These are phyloP conservation scores for Zymoseptoria passerinii DNA, from an alignment of 2,329 filamentous ascomycete genomes.

Conservation along the genomic window DNA sequence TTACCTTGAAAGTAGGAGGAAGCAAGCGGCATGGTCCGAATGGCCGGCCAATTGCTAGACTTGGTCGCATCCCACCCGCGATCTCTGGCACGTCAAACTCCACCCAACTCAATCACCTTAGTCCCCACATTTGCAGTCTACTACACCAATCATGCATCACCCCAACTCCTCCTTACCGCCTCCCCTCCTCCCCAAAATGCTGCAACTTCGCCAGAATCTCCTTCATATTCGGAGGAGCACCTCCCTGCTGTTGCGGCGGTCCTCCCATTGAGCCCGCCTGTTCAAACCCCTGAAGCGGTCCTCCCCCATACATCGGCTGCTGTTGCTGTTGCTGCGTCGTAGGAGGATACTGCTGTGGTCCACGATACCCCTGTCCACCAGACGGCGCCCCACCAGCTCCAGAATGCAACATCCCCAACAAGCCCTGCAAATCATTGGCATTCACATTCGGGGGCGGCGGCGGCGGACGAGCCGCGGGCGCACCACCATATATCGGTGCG, in stretches of 20 bases:
- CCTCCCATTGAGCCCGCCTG: neutral
- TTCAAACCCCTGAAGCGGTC: neutral
- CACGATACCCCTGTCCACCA: neutral
- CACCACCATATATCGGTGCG: conserved; percentile 29
- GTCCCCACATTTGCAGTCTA: too few species aligned
- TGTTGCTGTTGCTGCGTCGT: neutral
- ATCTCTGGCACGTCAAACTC: too few species aligned
- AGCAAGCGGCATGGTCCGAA: too few species aligned
- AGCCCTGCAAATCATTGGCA: conserved; percentile 59
- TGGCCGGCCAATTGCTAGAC: too few species aligned
- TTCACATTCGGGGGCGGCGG: conserved; percentile 56
- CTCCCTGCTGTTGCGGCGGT: neutral
- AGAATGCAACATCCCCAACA: conserved; percentile 51
- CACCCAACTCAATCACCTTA: too few species aligned
- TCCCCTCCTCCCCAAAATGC: neutral
- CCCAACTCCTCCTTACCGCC: too few species aligned
- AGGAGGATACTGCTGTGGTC: neutral
- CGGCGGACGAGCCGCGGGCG: too few species aligned
- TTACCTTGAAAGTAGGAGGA: too few species aligned
- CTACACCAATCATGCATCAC: too few species aligned
- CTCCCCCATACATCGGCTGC: too few species aligned
- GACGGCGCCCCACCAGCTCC: conserved; percentile 22
- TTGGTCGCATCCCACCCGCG: too few species aligned
- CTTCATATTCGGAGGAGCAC: neutral
- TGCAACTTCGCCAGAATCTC: neutral